These are phyloP conservation scores for Trypanosoma lewisi DNA, from an alignment of 208 protist genomes.

Conservation along the genomic window DNA sequence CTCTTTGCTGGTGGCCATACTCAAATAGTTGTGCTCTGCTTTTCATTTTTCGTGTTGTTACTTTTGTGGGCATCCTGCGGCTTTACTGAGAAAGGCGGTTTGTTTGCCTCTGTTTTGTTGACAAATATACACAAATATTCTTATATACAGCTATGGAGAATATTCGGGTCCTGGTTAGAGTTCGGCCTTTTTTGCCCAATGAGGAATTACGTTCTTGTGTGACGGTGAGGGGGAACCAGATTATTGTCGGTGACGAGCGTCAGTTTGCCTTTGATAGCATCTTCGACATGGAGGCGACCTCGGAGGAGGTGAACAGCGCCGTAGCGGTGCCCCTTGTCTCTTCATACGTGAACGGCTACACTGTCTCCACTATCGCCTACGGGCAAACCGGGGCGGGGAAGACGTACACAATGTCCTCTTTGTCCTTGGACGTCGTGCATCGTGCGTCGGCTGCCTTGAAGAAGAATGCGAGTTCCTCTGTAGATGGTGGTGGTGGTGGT, in stretches of 20 bases:
- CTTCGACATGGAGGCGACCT: conserved; percentile 56
- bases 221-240: conserved; percentile 48
- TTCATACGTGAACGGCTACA: conserved; percentile 86
- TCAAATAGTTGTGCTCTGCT: no score
- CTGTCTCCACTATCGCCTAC: conserved; percentile 93
- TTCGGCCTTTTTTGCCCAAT: conserved; percentile 80
- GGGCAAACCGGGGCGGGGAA: conserved; percentile 95
- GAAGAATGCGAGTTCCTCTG: conserved; percentile 8
- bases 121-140: neutral
- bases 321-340: conserved; percentile 74
- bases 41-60: no score
- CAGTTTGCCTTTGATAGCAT: conserved; percentile 92
- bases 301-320: conserved; percentile 71
- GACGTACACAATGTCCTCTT: conserved; percentile 91
- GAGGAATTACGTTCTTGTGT: conserved; percentile 63
- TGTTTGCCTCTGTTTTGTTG: no score
- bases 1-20: no score
- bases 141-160: conserved; percentile 33
- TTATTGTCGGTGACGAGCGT: conserved; percentile 80
- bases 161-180: conserved; percentile 83
- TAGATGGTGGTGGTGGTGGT: conserved; percentile 10
- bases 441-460: conserved; percentile 73
- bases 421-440: conserved; percentile 76
- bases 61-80: no score
- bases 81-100: no score